Percentiles rank a stretch among this genome's conserved stretches.
Evolutionary conservation across 768 basidiomycete genomes (phyloP).

Genomic region (Daedalea quercina): DNA sequence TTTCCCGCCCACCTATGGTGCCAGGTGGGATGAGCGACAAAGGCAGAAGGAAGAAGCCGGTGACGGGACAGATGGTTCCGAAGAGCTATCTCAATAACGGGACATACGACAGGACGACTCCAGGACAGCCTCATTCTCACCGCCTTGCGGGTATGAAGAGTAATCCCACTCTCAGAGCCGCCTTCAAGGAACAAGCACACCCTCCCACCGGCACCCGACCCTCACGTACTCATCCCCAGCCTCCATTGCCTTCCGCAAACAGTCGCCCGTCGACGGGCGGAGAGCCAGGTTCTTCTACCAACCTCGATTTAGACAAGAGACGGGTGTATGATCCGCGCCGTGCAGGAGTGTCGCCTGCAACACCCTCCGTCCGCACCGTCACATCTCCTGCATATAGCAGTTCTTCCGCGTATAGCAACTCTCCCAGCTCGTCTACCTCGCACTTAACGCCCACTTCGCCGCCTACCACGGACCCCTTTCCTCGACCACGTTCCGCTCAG

Average conservation of each 20-base stretch:
- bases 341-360: conserved; percentile 2
- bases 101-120: conserved; percentile 11
- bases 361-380: neutral
- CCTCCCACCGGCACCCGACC: conserved; percentile 24
- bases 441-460: conserved; percentile 29
- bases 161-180: conserved; percentile 45
- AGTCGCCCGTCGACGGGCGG: conserved; percentile 12
- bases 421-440: neutral
- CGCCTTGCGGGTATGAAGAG: conserved; percentile 41
- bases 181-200: conserved; percentile 22
- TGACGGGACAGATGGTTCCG: neutral
- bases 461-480: conserved; percentile 44
- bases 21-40: neutral
- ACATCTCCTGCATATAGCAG: neutral
- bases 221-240: conserved; percentile 9
- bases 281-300: conserved; percentile 1
- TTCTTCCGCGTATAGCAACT: neutral
- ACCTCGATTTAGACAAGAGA: neutral
- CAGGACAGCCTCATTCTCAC: conserved; percentile 28
- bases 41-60: neutral
- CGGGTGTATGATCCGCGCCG: neutral
- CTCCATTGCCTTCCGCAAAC: conserved; percentile 25
- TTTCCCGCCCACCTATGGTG: neutral
- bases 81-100: conserved; percentile 4
- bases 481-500: conserved; percentile 57